Conservation (phyloP, 768 basidiomycete genomes). For the Rhodotorula babjevae region DNA sequence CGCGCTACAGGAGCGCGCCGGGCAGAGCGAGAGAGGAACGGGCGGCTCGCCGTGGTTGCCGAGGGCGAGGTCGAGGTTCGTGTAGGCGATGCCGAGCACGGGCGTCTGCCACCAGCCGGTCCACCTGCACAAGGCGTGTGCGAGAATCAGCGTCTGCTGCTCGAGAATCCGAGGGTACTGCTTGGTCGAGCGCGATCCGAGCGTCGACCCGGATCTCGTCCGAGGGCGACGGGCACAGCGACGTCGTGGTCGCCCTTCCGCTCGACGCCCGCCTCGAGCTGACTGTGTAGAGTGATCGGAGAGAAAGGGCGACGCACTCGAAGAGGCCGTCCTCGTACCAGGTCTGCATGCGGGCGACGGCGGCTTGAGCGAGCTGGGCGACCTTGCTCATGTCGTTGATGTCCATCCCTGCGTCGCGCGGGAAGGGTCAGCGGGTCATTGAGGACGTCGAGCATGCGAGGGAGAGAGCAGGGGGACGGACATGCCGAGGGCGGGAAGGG, state of each 20-base stretch:
- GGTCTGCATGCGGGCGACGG: conserved; percentile 24
- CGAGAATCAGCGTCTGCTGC: too few relatives aligned
- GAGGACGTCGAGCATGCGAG: too few relatives aligned
- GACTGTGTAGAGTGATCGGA: too few relatives aligned
- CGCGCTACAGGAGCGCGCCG: not conserved
- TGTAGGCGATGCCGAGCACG: conserved; percentile 21
- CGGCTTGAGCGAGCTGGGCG: conserved; percentile 16
- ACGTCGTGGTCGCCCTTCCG: too few relatives aligned
- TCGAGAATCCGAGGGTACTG: too few relatives aligned
- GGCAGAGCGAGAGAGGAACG: too few relatives aligned
- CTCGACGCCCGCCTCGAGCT: too few relatives aligned
- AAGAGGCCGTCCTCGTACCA: conserved; percentile 27
- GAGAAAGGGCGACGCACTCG: conserved; percentile 11
- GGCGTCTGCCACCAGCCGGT: conserved; percentile 28
- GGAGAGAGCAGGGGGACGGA: not conserved
- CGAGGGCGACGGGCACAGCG: not conserved
- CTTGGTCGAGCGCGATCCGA: not conserved
- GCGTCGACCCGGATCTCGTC: not conserved
- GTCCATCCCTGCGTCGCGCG: conserved; percentile 4
- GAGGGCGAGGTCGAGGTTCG: conserved; percentile 21
- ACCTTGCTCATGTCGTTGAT: conserved; percentile 23
- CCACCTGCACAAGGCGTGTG: not conserved
- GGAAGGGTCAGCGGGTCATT: not conserved
- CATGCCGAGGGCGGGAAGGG: conserved; percentile 10
- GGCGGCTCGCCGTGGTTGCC: conserved; percentile 14